A percentile compares a stretch with the other conserved stretches of the same genome.
These are phyloP conservation scores for Clarireedia sp. DNA, from an alignment of 2,329 filamentous ascomycete species.

Conservation along the genomic window DNA sequence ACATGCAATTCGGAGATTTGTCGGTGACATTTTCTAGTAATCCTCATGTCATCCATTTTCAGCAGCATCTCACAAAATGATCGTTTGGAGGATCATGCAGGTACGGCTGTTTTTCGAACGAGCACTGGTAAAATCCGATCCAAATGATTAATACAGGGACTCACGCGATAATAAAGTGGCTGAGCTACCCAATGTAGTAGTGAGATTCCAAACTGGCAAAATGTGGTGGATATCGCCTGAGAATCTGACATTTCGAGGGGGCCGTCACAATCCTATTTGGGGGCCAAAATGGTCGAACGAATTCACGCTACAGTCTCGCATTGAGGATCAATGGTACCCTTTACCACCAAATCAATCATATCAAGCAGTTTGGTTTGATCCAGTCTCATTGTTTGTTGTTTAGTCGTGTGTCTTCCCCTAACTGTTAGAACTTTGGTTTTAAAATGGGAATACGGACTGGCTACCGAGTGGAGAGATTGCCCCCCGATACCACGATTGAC, in stretches of 20 bases:
- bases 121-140: no score
- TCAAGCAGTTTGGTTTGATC: neutral
- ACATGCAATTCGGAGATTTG: no score
- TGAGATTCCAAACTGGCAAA: neutral
- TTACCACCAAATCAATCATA: neutral
- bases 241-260: neutral
- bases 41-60: no score
- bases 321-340: neutral
- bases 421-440: neutral
- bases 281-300: neutral
- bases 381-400: neutral
- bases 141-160: no score
- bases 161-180: no score
- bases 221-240: neutral
- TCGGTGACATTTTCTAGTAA: no score
- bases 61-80: no score
- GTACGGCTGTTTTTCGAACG: no score
- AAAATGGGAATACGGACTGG: conserved; percentile 6
- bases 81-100: no score
- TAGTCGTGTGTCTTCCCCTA: neutral
- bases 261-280: neutral
- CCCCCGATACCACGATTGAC: conserved; percentile 1
- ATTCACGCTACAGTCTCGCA: neutral
- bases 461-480: conserved; percentile 7
- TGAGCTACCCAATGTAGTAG: neutral